A percentile compares a stretch with the other conserved stretches of the same genome.
Evolutionary conservation across 805 yeast genomes (phyloP).

Genomic region (Candida sithepensis): DNA sequence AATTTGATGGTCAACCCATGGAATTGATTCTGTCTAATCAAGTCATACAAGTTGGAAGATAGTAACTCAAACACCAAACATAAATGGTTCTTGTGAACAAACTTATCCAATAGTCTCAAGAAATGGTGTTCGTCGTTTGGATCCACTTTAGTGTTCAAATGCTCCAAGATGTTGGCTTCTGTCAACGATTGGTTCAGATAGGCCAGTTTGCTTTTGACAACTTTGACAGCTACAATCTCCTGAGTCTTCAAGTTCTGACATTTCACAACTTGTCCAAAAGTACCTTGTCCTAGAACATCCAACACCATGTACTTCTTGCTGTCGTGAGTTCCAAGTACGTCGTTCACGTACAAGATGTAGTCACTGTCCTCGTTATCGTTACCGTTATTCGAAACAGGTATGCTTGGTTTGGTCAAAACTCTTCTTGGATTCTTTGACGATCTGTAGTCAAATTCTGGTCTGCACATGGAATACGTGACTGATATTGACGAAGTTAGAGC

Average conservation of each 20-base stretch:
- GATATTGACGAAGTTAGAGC: slow-evolving; percentile 77
- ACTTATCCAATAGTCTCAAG: slow-evolving; percentile 77
- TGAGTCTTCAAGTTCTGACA: slow-evolving; percentile 76
- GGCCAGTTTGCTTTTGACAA: slow-evolving; percentile 88
- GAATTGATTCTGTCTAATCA: slow-evolving; percentile 89
- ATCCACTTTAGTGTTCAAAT: slow-evolving; percentile 67
- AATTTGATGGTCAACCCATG: slow-evolving; percentile 81
- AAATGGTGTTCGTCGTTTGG: slow-evolving; percentile 72
- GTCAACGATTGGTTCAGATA: slow-evolving; percentile 87
- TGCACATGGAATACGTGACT: slow-evolving; percentile 80
- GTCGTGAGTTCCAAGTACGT: slow-evolving; percentile 81
- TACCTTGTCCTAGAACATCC: slow-evolving; percentile 92
- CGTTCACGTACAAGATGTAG: slow-evolving; percentile 91
- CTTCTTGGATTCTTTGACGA: slow-evolving; percentile 85
- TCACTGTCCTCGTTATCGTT: slow-evolving; percentile 85
- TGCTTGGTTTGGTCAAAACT: slow-evolving; percentile 88
- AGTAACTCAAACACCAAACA: slow-evolving; percentile 90
- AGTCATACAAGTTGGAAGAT: slow-evolving; percentile 83
- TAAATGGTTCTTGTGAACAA: slow-evolving; percentile 87
- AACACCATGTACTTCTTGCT: slow-evolving; percentile 84
- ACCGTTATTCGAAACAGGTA: slow-evolving; percentile 77
- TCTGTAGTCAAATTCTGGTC: slow-evolving; percentile 78
- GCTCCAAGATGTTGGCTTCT: slow-evolving; percentile 84
- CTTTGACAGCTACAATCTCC: slow-evolving; percentile 90
- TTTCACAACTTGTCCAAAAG: slow-evolving; percentile 97